Conservation (phyloP, 176 grass and related monocot genomes). For the Saccharum officinarum region DNA sequence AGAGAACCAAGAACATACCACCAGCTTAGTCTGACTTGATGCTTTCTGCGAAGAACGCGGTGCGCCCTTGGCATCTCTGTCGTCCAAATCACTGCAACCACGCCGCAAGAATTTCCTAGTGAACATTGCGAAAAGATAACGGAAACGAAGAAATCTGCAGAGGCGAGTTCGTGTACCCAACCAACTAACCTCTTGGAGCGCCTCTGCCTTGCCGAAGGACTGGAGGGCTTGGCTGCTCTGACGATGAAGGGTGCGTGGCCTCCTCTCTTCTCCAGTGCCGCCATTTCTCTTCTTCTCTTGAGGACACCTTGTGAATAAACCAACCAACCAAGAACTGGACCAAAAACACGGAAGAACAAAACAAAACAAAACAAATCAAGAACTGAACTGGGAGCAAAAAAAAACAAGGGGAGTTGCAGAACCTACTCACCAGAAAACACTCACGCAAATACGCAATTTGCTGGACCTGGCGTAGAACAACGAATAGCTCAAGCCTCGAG, state of each 20-base stretch:
- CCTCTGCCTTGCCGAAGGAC: conserved; percentile 41
- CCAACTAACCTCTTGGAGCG: conserved; percentile 65
- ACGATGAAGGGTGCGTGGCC: conserved; percentile 22
- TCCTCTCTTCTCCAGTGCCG: conserved; percentile 48
- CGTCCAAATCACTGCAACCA: conserved; percentile 63
- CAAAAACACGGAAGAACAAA: not conserved
- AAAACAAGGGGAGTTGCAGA: conserved; percentile 5
- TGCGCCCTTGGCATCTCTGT: conserved; percentile 41
- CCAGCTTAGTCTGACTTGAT: conserved; percentile 27
- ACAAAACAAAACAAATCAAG: conserved; percentile 13
- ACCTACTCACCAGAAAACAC: conserved; percentile 5
- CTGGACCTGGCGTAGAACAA: not conserved
- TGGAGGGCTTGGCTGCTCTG: conserved; percentile 45
- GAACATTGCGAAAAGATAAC: not conserved
- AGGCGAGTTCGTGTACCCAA: not conserved
- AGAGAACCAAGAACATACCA: conserved; percentile 28
- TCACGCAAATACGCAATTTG: conserved; percentile 48
- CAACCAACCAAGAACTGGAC: conserved; percentile 34
- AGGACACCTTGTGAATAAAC: not conserved
- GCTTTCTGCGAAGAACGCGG: conserved; percentile 49
- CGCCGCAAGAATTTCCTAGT: not conserved
- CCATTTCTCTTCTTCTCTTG: conserved; percentile 41
- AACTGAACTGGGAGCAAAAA: not conserved
- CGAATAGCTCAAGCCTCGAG: not conserved
- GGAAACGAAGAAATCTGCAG: not conserved